A percentile compares a stretch with the other conserved stretches of the same genome.
These are phyloP conservation scores for Sporisorium iseilematis-ciliati DNA, from an alignment of 1,284 basidiomycete genomes.

Conservation along the genomic window DNA sequence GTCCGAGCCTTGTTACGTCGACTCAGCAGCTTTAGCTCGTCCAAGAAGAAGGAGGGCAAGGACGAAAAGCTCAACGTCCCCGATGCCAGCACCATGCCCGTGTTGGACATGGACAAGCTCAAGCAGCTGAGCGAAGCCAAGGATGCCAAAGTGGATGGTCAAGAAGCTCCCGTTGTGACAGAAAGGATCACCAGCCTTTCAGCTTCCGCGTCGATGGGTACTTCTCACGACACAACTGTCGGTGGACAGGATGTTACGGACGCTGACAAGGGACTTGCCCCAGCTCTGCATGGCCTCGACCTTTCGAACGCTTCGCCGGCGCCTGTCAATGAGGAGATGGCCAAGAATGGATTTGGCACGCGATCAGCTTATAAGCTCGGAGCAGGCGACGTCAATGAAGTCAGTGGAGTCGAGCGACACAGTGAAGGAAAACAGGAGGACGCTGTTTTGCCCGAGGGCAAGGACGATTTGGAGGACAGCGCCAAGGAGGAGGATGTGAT, in stretches of 20 bases:
- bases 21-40: constrained; percentile 47
- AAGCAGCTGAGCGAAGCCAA: constrained; percentile 25
- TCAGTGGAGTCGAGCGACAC: neutral
- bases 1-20: constrained; percentile 38
- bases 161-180: neutral
- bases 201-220: neutral
- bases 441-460: too few species aligned
- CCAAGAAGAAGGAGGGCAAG: constrained; percentile 24
- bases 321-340: constrained; percentile 46
- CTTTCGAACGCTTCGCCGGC: constrained; percentile 30
- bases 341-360: constrained; percentile 47
- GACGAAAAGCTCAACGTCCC: constrained; percentile 41
- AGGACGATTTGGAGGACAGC: neutral
- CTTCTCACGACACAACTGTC: neutral
- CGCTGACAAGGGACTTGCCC: constrained; percentile 6
- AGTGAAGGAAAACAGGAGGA: neutral
- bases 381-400: neutral
- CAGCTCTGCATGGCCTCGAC: constrained; percentile 14
- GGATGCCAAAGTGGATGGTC: constrained; percentile 1
- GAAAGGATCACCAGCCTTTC: neutral
- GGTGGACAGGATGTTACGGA: neutral
- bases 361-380: constrained; percentile 37
- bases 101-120: constrained; percentile 34
- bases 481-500: constrained; percentile 6
- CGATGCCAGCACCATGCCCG: constrained; percentile 40